Base-by-base conservation (phyloP, 2,329 filamentous ascomycete species). In the Escovopsis sp. region DNA sequence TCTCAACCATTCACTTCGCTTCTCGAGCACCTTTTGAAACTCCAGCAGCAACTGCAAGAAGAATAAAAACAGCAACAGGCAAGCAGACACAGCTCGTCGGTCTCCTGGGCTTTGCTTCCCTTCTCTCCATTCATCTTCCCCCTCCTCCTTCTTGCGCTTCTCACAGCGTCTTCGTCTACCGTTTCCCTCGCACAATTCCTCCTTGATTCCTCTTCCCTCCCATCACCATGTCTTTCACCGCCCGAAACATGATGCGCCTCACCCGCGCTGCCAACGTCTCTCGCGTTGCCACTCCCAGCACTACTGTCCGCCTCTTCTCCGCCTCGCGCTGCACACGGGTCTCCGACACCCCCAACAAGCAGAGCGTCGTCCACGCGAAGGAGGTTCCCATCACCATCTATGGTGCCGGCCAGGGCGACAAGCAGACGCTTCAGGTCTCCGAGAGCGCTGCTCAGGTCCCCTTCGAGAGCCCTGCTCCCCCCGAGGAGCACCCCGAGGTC, bases 371-470 rank as follows among this genome's bases (percentile, higher is more conserved):
- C 42, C 64, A 63, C 42, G 68, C 73, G 57, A 68, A 66, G 44
- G 66, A 72, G 48, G 56, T 74, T 13, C 68, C 69, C 19, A 68
- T 72, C 37, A 69, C 68, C 16, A 57, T 70, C 45, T 74, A 72
- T 52, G 46, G 50, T 34, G 45, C 51, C 21, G 55, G 56, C 36
- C 52, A 69, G 45, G 67, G 66, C 38, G 69, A 70, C 48, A 66
- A 70, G 53, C 68, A 65, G 55, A 71, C 61, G 38, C 68, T 74
- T 38, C 66, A 66, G 33, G 68, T 74, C 29, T 52, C 61, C 29
- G 53, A 57, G 27, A 48, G 42, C 28, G 59, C 61, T 39, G 53
- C 60, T 39, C 56, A 59, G 34, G 55, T 63, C 36, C 57, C 64
- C 40, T 52, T 58, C 41, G 54, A 64, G 44, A 58, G 58, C 34